A percentile compares a stretch with the other conserved stretches of the same genome.
Evolutionary conservation across 495 filamentous ascomycete species (phyloP).

Genomic region (Ascobolus immersus): DNA sequence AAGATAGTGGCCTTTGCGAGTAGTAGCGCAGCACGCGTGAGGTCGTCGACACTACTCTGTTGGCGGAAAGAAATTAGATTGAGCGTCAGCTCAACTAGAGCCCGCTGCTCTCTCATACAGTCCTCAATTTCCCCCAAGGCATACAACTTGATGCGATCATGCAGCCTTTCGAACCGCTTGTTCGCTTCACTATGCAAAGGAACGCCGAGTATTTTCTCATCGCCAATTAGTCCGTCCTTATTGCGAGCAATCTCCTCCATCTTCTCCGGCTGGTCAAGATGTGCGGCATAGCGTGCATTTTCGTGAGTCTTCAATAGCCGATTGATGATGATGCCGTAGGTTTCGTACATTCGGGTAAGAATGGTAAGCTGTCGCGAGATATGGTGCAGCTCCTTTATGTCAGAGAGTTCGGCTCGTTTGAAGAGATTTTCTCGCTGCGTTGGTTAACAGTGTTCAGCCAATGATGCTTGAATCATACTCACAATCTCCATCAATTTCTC

Average conservation of each 20-base stretch:
- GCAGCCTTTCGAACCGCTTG: slow-evolving; percentile 48
- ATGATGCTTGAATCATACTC: slow-evolving; percentile 7
- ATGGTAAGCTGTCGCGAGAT: slow-evolving; percentile 40
- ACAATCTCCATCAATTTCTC: slow-evolving; percentile 31
- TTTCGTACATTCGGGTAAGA: slow-evolving; percentile 50
- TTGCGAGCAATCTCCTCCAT: not conserved
- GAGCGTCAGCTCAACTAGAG: slow-evolving; percentile 47
- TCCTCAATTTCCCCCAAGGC: slow-evolving; percentile 60
- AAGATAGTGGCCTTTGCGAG: slow-evolving; percentile 61
- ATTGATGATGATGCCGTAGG: slow-evolving; percentile 52
- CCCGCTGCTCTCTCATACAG: slow-evolving; percentile 52
- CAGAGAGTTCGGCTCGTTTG: slow-evolving; percentile 27
- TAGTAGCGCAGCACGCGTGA: slow-evolving; percentile 59
- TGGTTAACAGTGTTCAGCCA: slow-evolving; percentile 1
- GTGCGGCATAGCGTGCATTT: slow-evolving; percentile 12
- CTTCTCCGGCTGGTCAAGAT: too few relatives aligned
- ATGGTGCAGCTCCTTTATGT: slow-evolving; percentile 48
- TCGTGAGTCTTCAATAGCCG: slow-evolving; percentile 33
- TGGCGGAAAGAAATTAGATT: slow-evolving; percentile 70
- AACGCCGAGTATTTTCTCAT: slow-evolving; percentile 24
- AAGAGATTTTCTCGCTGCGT: slow-evolving; percentile 33
- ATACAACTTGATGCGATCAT: slow-evolving; percentile 51
- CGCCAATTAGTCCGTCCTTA: slow-evolving; percentile 5
- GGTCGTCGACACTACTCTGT: slow-evolving; percentile 47
- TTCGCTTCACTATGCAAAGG: slow-evolving; percentile 36